These are phyloP conservation scores for Polychaeton citri DNA, from an alignment of 2,329 filamentous ascomycete genomes.

Conservation along the genomic window DNA sequence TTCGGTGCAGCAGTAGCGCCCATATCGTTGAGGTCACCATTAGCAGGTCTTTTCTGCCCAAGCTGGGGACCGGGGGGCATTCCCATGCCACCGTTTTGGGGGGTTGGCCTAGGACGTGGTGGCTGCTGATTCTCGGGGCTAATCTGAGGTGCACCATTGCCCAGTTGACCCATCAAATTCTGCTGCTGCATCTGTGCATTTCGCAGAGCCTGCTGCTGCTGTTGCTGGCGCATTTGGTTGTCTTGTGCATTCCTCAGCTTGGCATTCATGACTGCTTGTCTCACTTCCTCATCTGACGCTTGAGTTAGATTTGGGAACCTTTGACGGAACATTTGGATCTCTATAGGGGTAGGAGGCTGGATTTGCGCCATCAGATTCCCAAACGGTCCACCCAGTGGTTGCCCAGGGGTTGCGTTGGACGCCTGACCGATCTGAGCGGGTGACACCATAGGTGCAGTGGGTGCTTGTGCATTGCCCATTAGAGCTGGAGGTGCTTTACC, in stretches of 20 bases:
- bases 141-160: not conserved
- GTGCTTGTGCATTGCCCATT: not conserved
- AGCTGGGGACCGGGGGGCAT: not conserved
- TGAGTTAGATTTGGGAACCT: conserved; percentile 10
- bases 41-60: not conserved
- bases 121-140: not conserved
- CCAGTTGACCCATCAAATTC: not conserved
- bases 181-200: not conserved
- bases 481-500: not conserved
- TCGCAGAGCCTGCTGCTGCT: conserved; percentile 3
- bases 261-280: not conserved
- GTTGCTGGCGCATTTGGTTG: conserved; percentile 9
- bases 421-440: not conserved
- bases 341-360: conserved; percentile 24
- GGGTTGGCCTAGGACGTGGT: not conserved
- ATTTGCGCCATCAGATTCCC: not conserved
- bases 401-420: not conserved
- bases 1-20: conserved; percentile 4
- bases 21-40: not conserved
- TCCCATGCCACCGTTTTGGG: not conserved
- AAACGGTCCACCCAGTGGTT: not conserved
- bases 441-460: not conserved
- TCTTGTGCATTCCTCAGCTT: not conserved
- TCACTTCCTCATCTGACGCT: not conserved
- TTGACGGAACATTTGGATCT: conserved; percentile 26